Base-by-base conservation (phyloP, 257 asterid genomes). In the Solanum pinnatisectum region DNA sequence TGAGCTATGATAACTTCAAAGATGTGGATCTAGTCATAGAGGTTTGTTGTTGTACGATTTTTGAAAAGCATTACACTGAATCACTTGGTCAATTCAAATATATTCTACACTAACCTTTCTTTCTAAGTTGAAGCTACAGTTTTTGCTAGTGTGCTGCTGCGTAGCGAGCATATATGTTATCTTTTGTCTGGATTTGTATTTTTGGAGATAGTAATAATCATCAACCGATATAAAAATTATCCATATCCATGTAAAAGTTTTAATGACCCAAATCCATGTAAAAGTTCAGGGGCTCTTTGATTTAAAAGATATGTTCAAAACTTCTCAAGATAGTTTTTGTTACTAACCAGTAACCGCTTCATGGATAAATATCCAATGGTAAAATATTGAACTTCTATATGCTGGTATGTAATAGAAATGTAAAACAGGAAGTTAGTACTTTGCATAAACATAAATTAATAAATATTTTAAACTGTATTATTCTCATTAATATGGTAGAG, bases 1-100 rank as follows among this genome's bases (percentile, higher is more conserved):
- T 97, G 25, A 98, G 94, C 90, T 97, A 96, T 82, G 98, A 94
- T 84, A 91, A 95, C 95, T 97, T 97, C 90, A 91, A 94, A 90
- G 98, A 97, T 81, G 98, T 97, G 59, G 99, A 97, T 92, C 89
- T 97, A 97, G 99, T 96, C 91, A 96, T 97, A 90, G 99, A 97
- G 99, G 99, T 97, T 92, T 56, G n/a, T 30, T 11, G 40, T 56
- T 52, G 63, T 72, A 25, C 44, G 32, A 78, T 32, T 63, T 22
- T 76, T 37, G 20, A 23, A 39, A 76, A 23, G 83, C 32, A 23
- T 37, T 39, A 76, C 83, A 76, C 83, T 76, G 83, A 6, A 37
- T 76, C 56, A 37, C 83, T 73, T 20, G 82, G 5, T 35, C 46
- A 33, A 36, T 73, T 73, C 46, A 73, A 73, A 73, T 20, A 73